Evolutionary conservation across 495 filamentous ascomycete species (phyloP).

Genomic region (Cenococcum geophilum): DNA sequence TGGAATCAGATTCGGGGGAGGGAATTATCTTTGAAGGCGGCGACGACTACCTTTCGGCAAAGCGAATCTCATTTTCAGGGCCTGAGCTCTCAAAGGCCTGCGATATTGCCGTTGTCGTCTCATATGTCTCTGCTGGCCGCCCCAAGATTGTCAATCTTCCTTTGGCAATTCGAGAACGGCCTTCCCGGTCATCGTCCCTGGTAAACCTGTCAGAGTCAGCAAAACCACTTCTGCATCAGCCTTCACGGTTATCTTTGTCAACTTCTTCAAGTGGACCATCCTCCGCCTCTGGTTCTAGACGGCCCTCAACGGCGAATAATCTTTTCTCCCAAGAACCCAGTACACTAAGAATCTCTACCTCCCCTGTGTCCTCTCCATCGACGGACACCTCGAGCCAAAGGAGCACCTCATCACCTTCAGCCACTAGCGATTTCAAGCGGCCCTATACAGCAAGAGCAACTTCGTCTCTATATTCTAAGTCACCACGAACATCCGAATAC

Average conservation of each 20-base stretch:
- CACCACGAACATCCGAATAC: background rate
- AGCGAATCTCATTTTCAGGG: slow-evolving; percentile 17
- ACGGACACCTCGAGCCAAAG: background rate
- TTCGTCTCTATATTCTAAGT: background rate
- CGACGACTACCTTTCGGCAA: slow-evolving; percentile 12
- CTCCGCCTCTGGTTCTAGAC: slow-evolving; percentile 1
- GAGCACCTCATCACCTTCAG: background rate
- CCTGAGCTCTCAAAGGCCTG: slow-evolving; percentile 22
- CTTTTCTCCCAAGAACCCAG: background rate
- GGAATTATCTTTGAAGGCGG: slow-evolving; percentile 18
- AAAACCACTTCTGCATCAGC: slow-evolving; percentile 11
- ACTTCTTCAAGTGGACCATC: slow-evolving; percentile 15
- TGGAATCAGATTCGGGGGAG: slow-evolving; percentile 12
- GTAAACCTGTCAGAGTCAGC: slow-evolving; percentile 19
- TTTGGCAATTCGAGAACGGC: slow-evolving; percentile 17
- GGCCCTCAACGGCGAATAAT: slow-evolving; percentile 12
- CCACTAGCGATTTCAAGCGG: background rate
- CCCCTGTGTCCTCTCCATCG: background rate
- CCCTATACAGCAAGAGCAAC: slow-evolving; percentile 6
- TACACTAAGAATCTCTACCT: background rate
- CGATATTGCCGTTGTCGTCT: slow-evolving; percentile 29
- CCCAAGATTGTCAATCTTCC: slow-evolving; percentile 27
- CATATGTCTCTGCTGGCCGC: slow-evolving; percentile 23
- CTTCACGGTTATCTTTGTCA: slow-evolving; percentile 16
- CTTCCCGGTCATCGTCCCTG: slow-evolving; percentile 25